Evolutionary conservation across 345 rosid species (phyloP).

Genomic region (Microcos paniculata): DNA sequence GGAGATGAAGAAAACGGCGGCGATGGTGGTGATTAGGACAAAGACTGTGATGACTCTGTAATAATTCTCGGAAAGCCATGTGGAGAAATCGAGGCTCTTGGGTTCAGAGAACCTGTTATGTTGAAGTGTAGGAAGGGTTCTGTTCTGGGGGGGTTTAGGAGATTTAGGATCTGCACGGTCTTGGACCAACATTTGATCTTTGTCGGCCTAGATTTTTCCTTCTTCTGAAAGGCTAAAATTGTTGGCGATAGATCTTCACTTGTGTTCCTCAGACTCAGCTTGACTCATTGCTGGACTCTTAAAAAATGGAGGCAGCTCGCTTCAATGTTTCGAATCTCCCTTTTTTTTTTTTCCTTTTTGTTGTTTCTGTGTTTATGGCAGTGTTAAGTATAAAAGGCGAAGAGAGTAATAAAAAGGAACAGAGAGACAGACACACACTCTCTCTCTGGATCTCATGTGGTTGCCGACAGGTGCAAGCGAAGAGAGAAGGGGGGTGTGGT

Average conservation of each 20-base stretch:
- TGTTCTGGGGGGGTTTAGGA: conserved; percentile 52
- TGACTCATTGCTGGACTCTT: conserved; percentile 10
- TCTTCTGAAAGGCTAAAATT: not conserved
- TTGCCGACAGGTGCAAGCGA: conserved; percentile 29
- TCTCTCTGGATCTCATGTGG: conserved; percentile 4
- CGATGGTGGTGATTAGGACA: conserved; percentile 58
- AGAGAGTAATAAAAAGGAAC: not conserved
- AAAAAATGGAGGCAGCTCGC: not conserved
- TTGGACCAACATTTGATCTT: conserved; percentile 79
- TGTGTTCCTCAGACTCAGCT: not conserved
- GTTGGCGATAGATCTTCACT: conserved; percentile 8
- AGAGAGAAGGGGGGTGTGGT: conserved; percentile 4
- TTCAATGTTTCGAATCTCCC: not conserved
- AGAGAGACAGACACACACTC: not conserved
- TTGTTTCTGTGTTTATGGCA: not conserved
- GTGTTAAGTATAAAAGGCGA: not conserved
- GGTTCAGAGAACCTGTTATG: conserved; percentile 58
- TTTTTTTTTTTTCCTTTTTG: not conserved
- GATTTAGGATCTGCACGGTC: conserved; percentile 53
- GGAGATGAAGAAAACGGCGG: conserved; percentile 65
- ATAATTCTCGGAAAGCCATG: conserved; percentile 70
- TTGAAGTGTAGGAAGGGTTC: conserved; percentile 43
- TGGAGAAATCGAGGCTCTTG: conserved; percentile 77
- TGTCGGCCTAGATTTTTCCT: no score
- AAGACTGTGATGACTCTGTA: conserved; percentile 42